A percentile compares a stretch with the other conserved stretches of the same genome.
Evolutionary conservation across 495 filamentous ascomycete species (phyloP).

Genomic region (Achaetomiella virescens): DNA sequence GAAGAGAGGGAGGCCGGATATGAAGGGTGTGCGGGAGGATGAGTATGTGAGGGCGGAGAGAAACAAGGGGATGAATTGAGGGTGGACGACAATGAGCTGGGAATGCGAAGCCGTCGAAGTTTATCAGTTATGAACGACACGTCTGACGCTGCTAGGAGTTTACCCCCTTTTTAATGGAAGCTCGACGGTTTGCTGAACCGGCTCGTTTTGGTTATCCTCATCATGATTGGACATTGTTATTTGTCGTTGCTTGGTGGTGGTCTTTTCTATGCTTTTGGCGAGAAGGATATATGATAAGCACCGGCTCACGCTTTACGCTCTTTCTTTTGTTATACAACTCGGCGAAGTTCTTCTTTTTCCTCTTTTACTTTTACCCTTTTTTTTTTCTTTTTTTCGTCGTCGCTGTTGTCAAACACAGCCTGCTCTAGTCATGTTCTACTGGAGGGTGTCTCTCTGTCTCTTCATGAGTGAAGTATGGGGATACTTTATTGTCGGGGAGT

Average conservation of each 20-base stretch:
- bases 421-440: too few relatives aligned
- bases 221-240: not conserved
- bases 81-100: not conserved
- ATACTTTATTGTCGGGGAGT: not conserved
- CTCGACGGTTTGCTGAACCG: not conserved
- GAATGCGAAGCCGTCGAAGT: too few relatives aligned
- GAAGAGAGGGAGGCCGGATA: too few relatives aligned
- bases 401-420: too few relatives aligned
- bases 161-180: not conserved
- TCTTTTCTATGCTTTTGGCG: too few relatives aligned
- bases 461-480: not conserved
- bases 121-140: not conserved
- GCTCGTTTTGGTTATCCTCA: not conserved
- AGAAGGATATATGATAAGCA: too few relatives aligned
- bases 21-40: too few relatives aligned
- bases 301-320: too few relatives aligned
- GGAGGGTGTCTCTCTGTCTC: too few relatives aligned
- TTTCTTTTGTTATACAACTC: too few relatives aligned
- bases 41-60: too few relatives aligned
- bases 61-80: not conserved
- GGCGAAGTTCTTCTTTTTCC: too few relatives aligned
- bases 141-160: not conserved
- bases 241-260: not conserved
- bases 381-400: not conserved
- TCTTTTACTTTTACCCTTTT: not conserved